phyloP scores from a whole-genome alignment of 345 rosid genomes.

The Hibiscus mutabilis region DNA sequence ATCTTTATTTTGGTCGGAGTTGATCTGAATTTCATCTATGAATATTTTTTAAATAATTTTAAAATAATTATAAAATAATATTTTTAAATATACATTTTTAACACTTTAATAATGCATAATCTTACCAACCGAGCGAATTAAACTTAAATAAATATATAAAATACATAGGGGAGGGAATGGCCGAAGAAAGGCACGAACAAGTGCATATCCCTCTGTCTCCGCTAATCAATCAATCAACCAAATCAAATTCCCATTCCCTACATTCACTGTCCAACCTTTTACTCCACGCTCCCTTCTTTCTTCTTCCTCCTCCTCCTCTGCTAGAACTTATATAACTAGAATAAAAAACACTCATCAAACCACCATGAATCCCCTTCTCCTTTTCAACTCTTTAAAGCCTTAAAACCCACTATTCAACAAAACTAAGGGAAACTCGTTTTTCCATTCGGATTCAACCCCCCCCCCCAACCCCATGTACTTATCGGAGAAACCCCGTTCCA shows the following conservation, averaged over 20 bases:
- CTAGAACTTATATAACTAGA: neutral
- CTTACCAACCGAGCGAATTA: too few relatives aligned
- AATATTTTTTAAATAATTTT: too few relatives aligned
- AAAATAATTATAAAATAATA: too few relatives aligned
- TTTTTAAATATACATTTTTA: too few relatives aligned
- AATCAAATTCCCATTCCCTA: neutral
- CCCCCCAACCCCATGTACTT: conserved; percentile 44
- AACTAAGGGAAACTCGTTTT: neutral
- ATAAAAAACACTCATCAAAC: neutral
- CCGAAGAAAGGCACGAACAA: too few relatives aligned
- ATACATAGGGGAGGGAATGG: too few relatives aligned
- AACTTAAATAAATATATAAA: too few relatives aligned
- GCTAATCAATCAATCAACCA: neutral
- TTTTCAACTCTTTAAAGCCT: conserved; percentile 3
- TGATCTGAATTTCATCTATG: too few relatives aligned
- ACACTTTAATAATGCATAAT: too few relatives aligned
- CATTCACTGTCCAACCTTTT: conserved; percentile 17
- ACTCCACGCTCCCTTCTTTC: conserved; percentile 22
- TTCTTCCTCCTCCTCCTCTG: neutral
- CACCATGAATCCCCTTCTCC: conserved; percentile 6
- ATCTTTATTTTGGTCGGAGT: too few relatives aligned
- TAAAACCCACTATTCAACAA: neutral
- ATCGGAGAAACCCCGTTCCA: conserved; percentile 73
- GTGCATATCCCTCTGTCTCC: conserved; percentile 1
- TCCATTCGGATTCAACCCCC: neutral